Percentiles rank a stretch among this genome's conserved stretches.
These are phyloP conservation scores for Alternaria gaisen DNA, from an alignment of 2,329 filamentous ascomycete genomes.

Conservation along the genomic window DNA sequence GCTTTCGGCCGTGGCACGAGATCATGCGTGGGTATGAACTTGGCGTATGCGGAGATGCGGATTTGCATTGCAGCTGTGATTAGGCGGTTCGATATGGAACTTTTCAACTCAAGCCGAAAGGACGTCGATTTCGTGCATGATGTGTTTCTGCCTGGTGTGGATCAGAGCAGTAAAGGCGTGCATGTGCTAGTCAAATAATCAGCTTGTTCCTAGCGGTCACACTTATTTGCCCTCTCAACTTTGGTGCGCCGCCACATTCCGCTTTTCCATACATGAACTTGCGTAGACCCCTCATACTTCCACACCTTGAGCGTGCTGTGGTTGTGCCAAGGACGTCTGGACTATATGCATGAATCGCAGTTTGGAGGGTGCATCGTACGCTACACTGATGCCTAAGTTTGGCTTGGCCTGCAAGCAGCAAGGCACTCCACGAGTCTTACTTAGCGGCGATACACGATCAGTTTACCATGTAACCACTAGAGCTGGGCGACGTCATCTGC, in stretches of 20 bases:
- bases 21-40: not conserved
- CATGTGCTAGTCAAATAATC: not conserved
- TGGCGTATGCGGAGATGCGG: not conserved
- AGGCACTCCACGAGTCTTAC: not conserved
- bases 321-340: not conserved
- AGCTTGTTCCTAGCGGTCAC: not conserved
- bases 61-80: not conserved
- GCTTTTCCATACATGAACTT: not conserved
- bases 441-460: not conserved
- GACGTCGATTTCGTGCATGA: not conserved
- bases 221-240: too few species aligned
- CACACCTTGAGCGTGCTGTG: not conserved
- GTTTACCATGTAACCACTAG: not conserved
- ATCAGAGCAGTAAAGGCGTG: not conserved
- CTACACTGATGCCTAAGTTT: not conserved
- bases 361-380: not conserved
- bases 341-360: not conserved
- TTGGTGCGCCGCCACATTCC: too few species aligned
- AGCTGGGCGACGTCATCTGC: not conserved
- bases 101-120: not conserved
- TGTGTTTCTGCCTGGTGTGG: not conserved
- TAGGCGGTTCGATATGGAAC: slow-evolving; percentile 34
- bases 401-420: not conserved
- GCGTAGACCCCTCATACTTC: not conserved
- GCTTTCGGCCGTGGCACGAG: not conserved